phyloP scores from a whole-genome alignment of 768 basidiomycete genomes.

The Phylloporus sp. region DNA sequence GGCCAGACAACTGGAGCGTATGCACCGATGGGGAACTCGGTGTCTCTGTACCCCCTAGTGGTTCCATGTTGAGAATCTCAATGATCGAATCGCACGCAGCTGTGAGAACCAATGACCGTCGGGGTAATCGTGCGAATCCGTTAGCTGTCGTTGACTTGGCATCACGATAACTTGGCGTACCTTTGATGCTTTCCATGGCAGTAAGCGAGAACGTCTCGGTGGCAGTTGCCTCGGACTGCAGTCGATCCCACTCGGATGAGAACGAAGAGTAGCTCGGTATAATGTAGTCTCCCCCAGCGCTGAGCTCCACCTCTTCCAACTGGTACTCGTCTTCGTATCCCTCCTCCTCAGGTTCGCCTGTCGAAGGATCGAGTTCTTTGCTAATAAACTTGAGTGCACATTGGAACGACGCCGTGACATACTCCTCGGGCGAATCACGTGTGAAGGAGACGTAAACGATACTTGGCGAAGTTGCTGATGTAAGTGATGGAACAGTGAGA shows the following conservation, averaged over 20 bases:
- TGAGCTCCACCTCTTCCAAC: conserved; percentile 91
- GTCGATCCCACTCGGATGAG: conserved; percentile 90
- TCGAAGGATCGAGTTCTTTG: conserved; percentile 95
- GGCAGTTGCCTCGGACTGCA: conserved; percentile 69
- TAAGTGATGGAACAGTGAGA: conserved; percentile 73
- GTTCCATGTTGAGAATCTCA: conserved; percentile 96
- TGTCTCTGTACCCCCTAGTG: conserved; percentile 84
- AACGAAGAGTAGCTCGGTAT: conserved; percentile 93
- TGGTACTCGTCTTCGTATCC: conserved; percentile 99
- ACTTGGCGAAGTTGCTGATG: conserved; percentile 69
- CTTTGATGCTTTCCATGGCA: conserved; percentile 91
- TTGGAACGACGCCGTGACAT: conserved; percentile 79
- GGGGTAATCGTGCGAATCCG: conserved; percentile 11
- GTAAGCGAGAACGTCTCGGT: conserved; percentile 94
- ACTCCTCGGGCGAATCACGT: conserved; percentile 71
- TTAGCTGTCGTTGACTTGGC: conserved; percentile 12
- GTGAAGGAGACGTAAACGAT: conserved; percentile 93
- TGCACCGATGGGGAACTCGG: conserved; percentile 85
- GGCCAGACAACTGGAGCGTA: conserved; percentile 88
- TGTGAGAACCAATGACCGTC: conserved; percentile 30
- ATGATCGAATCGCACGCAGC: conserved; percentile 96
- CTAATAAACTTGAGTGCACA: conserved; percentile 92
- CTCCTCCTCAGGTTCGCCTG: conserved; percentile 93
- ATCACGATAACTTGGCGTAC: conserved; percentile 42
- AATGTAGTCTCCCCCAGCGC: conserved; percentile 91